Evolutionary conservation across 2,329 filamentous ascomycete species (phyloP), one percentile per base, ranked within the genome.

Genomic region (Hypoxylon rubiginosum): DNA sequence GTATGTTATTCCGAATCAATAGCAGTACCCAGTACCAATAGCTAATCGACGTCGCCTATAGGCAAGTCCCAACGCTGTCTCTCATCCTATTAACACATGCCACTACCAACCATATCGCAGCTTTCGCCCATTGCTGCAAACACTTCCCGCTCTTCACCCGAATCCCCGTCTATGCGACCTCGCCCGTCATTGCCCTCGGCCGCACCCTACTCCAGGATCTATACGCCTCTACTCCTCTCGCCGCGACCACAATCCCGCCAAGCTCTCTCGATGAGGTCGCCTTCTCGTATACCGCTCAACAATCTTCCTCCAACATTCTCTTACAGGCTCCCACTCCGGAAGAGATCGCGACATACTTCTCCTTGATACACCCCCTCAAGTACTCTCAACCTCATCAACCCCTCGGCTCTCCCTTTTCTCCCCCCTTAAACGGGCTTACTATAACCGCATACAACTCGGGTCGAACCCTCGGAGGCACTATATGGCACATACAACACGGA

Each of bases 401-500:
- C 1, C 85, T 94, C 1, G 89, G 92, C 0, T 96, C 94, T 4
- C 91, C 94, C 0, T 97, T 94, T 76, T 97, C 94, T 2, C 93
- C 94, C 3, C 92, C 95, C 0, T 84, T 97, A 15, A 94, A 96
- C 72, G 94, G 94, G 4, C 87, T 99, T 17, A 97, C 93, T 1
- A 92, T 99, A 70, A 99, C 96, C 0, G 96, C 96, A 0, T 98
- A 98, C 82, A 97, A 97, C 80, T 94, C 96, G 7, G 96, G 96
- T 69, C 95, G 97, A 77, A 97, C 95, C 0, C 87, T 98, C 0
- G 96, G 96, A 78, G 96, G 96, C 60, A 98, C 96, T 24, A 97
- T 99, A 82, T 99, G 96, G 96, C 95, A 98, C 75, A 94, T 99
- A 70, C 95, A 98, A 75, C 94, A 98, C 82, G 94, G 94, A 0